A percentile compares a stretch with the other conserved stretches of the same genome.
These are phyloP conservation scores for Pittosporum tobira DNA, from an alignment of 129 eudicot species.

Conservation along the genomic window DNA sequence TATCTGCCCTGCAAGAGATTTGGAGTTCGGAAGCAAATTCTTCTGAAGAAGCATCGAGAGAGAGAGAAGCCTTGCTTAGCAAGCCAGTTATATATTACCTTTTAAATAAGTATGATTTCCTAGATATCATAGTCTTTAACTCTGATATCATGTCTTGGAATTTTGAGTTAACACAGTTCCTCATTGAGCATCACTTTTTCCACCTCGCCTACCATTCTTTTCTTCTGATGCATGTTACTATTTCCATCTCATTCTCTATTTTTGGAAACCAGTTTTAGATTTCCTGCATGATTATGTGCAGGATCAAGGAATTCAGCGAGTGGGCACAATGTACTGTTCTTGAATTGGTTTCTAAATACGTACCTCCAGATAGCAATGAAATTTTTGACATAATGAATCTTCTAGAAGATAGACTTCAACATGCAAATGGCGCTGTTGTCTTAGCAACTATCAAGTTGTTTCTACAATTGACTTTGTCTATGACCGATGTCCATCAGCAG, in stretches of 20 bases:
- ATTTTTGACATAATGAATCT: constrained; percentile 98
- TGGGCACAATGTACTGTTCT: constrained; percentile 97
- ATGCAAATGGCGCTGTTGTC: constrained; percentile 97
- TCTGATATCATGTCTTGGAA: neutral
- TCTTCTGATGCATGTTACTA: too few species aligned
- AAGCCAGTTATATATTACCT: constrained; percentile 77
- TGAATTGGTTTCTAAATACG: constrained; percentile 85
- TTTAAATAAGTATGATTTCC: constrained; percentile 50
- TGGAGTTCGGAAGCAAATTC: constrained; percentile 84
- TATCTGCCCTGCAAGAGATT: constrained; percentile 84
- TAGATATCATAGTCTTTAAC: too few species aligned
- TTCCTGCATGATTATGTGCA: constrained; percentile 27
- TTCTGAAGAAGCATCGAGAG: constrained; percentile 82
- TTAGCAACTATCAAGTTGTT: constrained; percentile 92
- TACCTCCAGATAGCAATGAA: constrained; percentile 80
- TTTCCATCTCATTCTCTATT: too few species aligned
- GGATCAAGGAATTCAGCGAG: constrained; percentile 91
- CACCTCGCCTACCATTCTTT: too few species aligned
- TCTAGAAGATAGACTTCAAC: constrained; percentile 96
- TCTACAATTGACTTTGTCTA: constrained; percentile 80
- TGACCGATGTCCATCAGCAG: constrained; percentile 98
- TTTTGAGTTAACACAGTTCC: neutral
- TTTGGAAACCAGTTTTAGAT: too few species aligned
- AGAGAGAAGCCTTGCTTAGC: constrained; percentile 72
- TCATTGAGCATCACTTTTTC: too few species aligned